These are phyloP conservation scores for Xylariaceae sp. DNA, from an alignment of 2,329 filamentous ascomycete species.

Conservation along the genomic window DNA sequence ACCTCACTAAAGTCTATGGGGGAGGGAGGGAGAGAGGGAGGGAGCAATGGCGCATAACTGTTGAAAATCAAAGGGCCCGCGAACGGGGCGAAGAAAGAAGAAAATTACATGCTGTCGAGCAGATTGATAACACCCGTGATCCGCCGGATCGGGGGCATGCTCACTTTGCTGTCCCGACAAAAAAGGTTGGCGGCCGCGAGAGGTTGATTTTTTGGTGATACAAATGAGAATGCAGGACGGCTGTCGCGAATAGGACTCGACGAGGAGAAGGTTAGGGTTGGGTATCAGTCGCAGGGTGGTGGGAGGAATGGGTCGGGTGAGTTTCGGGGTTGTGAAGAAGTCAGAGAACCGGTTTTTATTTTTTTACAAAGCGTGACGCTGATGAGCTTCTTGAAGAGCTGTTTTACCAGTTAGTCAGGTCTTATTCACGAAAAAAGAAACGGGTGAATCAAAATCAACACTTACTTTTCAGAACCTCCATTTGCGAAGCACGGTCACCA, in stretches of 20 bases:
- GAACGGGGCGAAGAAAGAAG: conserved; percentile 13
- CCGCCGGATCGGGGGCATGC: conserved; percentile 7
- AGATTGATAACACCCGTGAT: conserved; percentile 11
- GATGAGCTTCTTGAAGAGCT: conserved; percentile 42
- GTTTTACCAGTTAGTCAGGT: conserved; percentile 26
- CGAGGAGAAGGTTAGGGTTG: conserved; percentile 19
- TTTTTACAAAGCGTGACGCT: conserved; percentile 32
- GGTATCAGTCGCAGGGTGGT: conserved; percentile 29
- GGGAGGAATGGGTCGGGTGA: conserved; percentile 16
- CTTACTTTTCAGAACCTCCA: conserved; percentile 50
- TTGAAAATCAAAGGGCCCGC: conserved; percentile 4
- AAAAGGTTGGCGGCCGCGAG: conserved; percentile 12
- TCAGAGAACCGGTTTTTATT: conserved; percentile 25
- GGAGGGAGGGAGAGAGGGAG: neutral
- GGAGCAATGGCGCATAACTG: conserved; percentile 12
- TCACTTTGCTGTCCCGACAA: conserved; percentile 7
- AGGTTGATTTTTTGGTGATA: conserved; percentile 14
- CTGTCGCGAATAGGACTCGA: conserved; percentile 18
- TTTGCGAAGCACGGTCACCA: conserved; percentile 55
- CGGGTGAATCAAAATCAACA: conserved; percentile 13
- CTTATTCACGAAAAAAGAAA: neutral
- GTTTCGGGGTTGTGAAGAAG: conserved; percentile 6
- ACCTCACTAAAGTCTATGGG: conserved; percentile 4
- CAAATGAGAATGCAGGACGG: conserved; percentile 28
- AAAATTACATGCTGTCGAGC: conserved; percentile 24